Evolutionary conservation across 768 basidiomycete species (phyloP), one percentile per base, ranked within the genome.

Genomic region (Pleurotus pulmonarius): DNA sequence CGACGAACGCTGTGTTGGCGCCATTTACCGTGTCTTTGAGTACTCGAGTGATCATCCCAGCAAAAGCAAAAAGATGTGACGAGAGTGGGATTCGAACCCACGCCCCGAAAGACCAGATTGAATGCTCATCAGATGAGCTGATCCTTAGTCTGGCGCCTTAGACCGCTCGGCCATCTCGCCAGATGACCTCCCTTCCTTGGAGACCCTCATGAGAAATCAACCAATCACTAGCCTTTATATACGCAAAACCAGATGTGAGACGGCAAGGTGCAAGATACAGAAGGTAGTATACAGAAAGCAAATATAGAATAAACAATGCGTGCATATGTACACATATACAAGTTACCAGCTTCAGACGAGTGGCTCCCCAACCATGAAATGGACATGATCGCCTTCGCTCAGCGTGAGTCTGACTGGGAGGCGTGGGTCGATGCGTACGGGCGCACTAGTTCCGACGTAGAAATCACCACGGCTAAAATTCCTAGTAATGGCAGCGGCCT

Each of bases 381-480:
- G 90, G 25, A 92, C 90, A 62, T 88, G 85, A 66, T 92, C 90
- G 29, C 88, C 88, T 63, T 92, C 90, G 24, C 88, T 88, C 41
- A 92, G 77, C 18, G 88, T 90, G 29, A 92, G 82, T 58, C 87
- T 76, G 59, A 92, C 90, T 12, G 90, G 88, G 43, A 92, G 71
- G 53, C 89, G 83, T 18, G 89, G 88, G 65, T 92, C 90, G 70
- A 92, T 91, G 62, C 88, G 83, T 45, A 92, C 87, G 7, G 90
- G 90, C 1, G 88, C 90, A 61, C 86, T 90, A 38, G 77, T 83
- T 55, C 89, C 90, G 51, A 92, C 86, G 64, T 84, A 92, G 68
- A 92, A 92, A 66, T 92, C 89, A 3, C 90, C 90, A 51, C 90
- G 82, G 59, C 75, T 86, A 63, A 88, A 92, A 63, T 89, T 90